Evolutionary conservation across 1,284 basidiomycete genomes (phyloP).

Genomic region (Filobasidium uniguttulatum): DNA sequence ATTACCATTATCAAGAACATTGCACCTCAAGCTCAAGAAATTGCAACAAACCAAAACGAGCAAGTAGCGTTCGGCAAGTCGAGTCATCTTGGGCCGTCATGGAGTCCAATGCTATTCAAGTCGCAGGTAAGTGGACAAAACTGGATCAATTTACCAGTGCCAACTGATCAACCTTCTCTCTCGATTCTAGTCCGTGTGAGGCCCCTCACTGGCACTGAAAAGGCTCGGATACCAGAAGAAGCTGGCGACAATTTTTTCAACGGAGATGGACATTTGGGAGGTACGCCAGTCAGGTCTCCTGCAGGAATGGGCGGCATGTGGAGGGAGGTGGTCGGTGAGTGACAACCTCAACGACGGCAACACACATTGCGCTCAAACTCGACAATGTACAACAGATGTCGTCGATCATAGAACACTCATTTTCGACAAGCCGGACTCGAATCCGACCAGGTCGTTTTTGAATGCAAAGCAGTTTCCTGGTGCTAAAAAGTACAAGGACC

Average conservation of each 20-base stretch:
- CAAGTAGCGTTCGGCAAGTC: no score
- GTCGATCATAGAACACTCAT: constrained; percentile 49
- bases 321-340: constrained; percentile 35
- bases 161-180: neutral
- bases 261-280: constrained; percentile 63
- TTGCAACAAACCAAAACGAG: no score
- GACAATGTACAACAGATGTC: constrained; percentile 27
- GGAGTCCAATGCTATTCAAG: constrained; percentile 30
- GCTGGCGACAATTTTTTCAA: constrained; percentile 49
- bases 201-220: constrained; percentile 71
- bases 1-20: no score
- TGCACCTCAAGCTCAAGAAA: no score
- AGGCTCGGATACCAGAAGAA: constrained; percentile 56
- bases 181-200: constrained; percentile 62
- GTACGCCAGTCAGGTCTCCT: constrained; percentile 22
- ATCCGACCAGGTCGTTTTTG: constrained; percentile 56
- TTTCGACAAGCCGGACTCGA: constrained; percentile 87
- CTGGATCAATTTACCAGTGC: neutral
- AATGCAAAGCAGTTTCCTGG: constrained; percentile 52
- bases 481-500: constrained; percentile 79
- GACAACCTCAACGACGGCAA: neutral
- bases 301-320: constrained; percentile 19
- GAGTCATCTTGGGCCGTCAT: no score
- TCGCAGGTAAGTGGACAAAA: constrained; percentile 20
- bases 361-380: neutral